These are phyloP conservation scores for Ascochyta rabiei DNA, from an alignment of 2,329 filamentous ascomycete species.

Conservation along the genomic window DNA sequence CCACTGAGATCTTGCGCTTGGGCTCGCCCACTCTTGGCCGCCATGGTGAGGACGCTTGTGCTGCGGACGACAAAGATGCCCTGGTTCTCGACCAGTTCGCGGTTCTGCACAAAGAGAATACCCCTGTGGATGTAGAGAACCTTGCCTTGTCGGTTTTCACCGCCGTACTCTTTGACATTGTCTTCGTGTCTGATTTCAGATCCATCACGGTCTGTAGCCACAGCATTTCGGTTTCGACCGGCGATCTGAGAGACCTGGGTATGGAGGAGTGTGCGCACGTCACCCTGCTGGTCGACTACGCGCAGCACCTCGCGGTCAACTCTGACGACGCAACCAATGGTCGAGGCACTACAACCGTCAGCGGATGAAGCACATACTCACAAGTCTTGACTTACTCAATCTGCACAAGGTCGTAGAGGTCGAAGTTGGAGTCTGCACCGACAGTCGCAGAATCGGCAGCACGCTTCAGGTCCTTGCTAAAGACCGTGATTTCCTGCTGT, in stretches of 20 bases:
- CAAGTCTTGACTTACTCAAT: constrained; percentile 67
- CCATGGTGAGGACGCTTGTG: constrained; percentile 84
- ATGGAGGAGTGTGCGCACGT: constrained; percentile 79
- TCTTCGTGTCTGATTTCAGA: constrained; percentile 92
- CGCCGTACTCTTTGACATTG: constrained; percentile 86
- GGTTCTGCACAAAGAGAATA: constrained; percentile 89
- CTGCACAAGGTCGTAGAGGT: constrained; percentile 92
- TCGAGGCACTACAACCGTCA: constrained; percentile 65
- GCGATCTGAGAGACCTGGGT: constrained; percentile 92
- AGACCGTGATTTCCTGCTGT: constrained; percentile 93
- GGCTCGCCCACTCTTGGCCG: constrained; percentile 89
- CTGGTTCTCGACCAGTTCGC: constrained; percentile 82
- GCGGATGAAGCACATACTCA: constrained; percentile 2
- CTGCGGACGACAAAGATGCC: constrained; percentile 88
- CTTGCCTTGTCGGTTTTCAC: constrained; percentile 82
- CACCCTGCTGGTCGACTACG: constrained; percentile 88
- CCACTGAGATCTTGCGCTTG: constrained; percentile 74
- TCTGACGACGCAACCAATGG: constrained; percentile 91
- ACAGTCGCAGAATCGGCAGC: constrained; percentile 90
- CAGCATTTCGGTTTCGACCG: constrained; percentile 78
- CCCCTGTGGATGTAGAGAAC: constrained; percentile 94
- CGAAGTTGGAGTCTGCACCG: constrained; percentile 83
- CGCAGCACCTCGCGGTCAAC: constrained; percentile 92
- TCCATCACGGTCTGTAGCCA: constrained; percentile 90
- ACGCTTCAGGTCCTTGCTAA: constrained; percentile 94